Conservation (phyloP, 352 stramenopile genomes). For the Aphanomyces astaci region DNA sequence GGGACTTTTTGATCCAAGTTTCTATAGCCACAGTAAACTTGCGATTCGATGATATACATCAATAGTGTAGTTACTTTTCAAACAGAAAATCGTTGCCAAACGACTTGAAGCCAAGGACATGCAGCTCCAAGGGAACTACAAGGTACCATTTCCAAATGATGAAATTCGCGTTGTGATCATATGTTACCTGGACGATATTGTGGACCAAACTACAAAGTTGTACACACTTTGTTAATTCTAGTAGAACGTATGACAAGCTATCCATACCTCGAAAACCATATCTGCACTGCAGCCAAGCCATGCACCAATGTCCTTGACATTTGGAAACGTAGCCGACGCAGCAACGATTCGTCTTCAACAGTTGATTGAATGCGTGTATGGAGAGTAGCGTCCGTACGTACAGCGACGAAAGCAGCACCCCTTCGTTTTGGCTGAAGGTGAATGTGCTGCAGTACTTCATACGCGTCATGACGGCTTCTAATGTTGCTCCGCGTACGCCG, state of each 20-base stretch:
- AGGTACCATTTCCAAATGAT: neutral
- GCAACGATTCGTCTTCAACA: slow-evolving; percentile 1
- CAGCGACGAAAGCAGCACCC: neutral
- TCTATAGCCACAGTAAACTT: neutral
- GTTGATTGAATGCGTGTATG: too few species aligned
- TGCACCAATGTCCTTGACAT: neutral
- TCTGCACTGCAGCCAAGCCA: neutral
- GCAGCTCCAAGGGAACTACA: slow-evolving; percentile 4
- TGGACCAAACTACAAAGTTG: slow-evolving; percentile 6
- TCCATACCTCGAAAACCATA: slow-evolving; percentile 14
- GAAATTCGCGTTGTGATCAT: neutral
- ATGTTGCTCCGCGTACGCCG: neutral
- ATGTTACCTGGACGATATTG: slow-evolving; percentile 8
- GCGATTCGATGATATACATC: neutral
- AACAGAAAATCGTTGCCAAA: slow-evolving; percentile 9
- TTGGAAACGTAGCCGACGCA: slow-evolving; percentile 8
- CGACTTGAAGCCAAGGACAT: slow-evolving; percentile 9
- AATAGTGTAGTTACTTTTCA: slow-evolving; percentile 8
- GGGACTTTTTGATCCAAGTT: slow-evolving; percentile 6
- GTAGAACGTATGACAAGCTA: neutral
- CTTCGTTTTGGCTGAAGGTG: neutral
- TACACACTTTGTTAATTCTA: too few species aligned
- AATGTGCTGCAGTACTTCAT: neutral
- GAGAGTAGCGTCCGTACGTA: neutral
- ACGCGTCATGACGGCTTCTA: slow-evolving; percentile 5